Evolutionary conservation across 768 basidiomycete genomes (phyloP).

Genomic region (Gloeostereum incarnatum): DNA sequence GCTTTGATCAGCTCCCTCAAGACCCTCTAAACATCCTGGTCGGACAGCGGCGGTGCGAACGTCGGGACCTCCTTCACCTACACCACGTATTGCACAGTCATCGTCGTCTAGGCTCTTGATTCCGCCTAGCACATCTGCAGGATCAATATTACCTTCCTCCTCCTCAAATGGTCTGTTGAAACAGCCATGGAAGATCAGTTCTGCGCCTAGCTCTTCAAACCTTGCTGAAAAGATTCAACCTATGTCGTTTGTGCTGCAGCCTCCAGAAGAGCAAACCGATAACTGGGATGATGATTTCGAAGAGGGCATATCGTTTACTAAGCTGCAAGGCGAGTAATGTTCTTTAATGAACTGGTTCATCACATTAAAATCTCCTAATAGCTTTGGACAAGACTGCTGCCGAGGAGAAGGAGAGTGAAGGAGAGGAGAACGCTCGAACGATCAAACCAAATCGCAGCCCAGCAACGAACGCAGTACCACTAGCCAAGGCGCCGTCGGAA

Average conservation of each 20-base stretch:
- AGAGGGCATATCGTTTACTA: constrained; percentile 57
- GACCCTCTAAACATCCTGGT: constrained; percentile 59
- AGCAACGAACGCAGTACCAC: constrained; percentile 23
- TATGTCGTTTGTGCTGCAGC: constrained; percentile 53
- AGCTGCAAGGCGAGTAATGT: constrained; percentile 35
- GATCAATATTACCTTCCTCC: constrained; percentile 12
- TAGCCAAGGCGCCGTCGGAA: constrained; percentile 29
- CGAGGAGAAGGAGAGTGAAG: constrained; percentile 39
- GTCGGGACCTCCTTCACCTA: constrained; percentile 33
- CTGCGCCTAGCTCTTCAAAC: too few species aligned
- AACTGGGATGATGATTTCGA: constrained; percentile 99
- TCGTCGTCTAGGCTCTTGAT: constrained; percentile 1
- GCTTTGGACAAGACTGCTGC: constrained; percentile 31
- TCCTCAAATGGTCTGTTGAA: constrained; percentile 18
- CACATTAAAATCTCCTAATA: constrained; percentile 5
- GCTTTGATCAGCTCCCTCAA: constrained; percentile 48
- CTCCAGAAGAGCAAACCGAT: constrained; percentile 82
- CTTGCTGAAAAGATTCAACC: constrained; percentile 52
- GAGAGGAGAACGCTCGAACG: constrained; percentile 16
- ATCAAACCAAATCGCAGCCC: constrained; percentile 46
- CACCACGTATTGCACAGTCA: constrained; percentile 17
- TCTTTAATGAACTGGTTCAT: neutral
- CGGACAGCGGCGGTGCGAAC: constrained; percentile 35
- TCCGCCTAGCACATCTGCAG: constrained; percentile 16
- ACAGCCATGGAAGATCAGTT: too few species aligned